phyloP scores from a whole-genome alignment of 2,329 filamentous ascomycete genomes.

The Aspergillus quadricinctus region DNA sequence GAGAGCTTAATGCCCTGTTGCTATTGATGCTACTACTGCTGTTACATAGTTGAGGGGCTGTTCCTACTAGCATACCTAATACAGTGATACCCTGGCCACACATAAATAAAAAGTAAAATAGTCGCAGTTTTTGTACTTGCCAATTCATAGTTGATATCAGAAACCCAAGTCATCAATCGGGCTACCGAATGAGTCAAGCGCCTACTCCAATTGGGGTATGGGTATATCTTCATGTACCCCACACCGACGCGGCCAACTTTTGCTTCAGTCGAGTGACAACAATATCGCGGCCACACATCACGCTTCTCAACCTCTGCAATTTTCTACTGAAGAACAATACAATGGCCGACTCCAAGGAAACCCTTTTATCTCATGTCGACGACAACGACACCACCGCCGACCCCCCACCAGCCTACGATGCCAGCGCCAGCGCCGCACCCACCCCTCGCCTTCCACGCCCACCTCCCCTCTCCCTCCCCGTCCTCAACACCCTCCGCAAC shows the following conservation, averaged over 20 bases:
- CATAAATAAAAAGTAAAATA: background rate
- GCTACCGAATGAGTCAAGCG: background rate
- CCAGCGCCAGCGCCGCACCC: constrained; percentile 19
- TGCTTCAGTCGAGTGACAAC: background rate
- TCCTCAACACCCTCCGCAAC: constrained; percentile 68
- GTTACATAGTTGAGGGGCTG: background rate
- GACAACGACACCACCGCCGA: constrained; percentile 12
- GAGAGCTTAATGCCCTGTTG: background rate
- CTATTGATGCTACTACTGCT: background rate
- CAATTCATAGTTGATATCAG: background rate
- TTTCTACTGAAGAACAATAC: background rate
- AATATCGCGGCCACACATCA: background rate
- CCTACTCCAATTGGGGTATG: background rate
- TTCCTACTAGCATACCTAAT: background rate
- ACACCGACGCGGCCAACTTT: background rate
- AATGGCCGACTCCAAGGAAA: constrained; percentile 30
- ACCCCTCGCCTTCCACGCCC: constrained; percentile 29
- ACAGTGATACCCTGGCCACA: background rate
- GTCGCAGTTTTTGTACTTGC: background rate
- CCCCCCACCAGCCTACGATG: constrained; percentile 35
- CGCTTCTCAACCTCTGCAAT: background rate
- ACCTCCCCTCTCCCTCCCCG: constrained; percentile 70
- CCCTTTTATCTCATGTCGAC: constrained; percentile 17
- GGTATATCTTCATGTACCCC: background rate
- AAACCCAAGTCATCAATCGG: background rate